Evolutionary conservation across 2,329 filamentous ascomycete genomes (phyloP), one percentile per base, ranked within the genome.

Genomic region (Xylariaceae sp.): DNA sequence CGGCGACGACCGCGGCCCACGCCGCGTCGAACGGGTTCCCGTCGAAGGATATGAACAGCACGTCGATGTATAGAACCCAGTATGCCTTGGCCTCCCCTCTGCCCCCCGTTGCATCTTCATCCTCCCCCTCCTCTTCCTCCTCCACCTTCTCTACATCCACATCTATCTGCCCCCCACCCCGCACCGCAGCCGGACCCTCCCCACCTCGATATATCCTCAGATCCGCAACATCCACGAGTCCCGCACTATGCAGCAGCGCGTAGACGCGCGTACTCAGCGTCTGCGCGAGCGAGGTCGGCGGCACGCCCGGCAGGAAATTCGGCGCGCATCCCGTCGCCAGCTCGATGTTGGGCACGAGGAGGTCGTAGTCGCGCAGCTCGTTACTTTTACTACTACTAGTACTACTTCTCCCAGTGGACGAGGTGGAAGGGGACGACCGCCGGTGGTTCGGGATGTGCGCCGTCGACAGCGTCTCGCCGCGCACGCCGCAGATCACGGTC

Each of bases 311-410:
- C 18, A 96, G 80, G 65, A 93, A 91, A 20, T 89, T 83, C 2
- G 93, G 93, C 6, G 92, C 90, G 70, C 90, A 96, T 37, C 95
- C 95, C 0, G 95, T 99, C 32, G 89, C 89, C 29, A 99, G 79
- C 70, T 97, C 95, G 52, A 99, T 85, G 70, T 99, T 99, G 2
- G 95, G 93, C 2, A 99, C 93, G 2, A 99, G 77, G 14, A 99
- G 77, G 67, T 91, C 87, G 69, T 86, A 82, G 54, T 86, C 83
- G 57, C 76, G 78, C 52, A 86, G 75, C 71, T 85, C 85, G 60
- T 65, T 45, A 20, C 16, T 20, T 37, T 14, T 16, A 7, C 32
- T 37, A 7, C 40, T 20, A 40, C 40, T 40, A n/a, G 18, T 69
- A 64, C 65, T 68, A 66, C 62, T 72, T 44, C 49, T 60, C 62